Evolutionary conservation across 164 flowering plant genomes (phyloP).

Genomic region (Annona cherimola): DNA sequence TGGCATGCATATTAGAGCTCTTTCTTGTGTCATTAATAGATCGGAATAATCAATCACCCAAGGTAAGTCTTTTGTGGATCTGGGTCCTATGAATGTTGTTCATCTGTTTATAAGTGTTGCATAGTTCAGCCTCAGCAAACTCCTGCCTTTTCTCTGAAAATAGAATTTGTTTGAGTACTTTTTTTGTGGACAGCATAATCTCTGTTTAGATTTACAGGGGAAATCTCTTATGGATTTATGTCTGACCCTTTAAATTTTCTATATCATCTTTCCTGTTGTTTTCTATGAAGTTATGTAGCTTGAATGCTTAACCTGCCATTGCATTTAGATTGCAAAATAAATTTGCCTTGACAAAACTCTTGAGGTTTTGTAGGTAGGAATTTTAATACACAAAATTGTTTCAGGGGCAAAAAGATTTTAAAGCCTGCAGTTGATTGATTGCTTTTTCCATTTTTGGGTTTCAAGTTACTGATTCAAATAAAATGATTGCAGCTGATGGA

Average conservation of each 20-base stretch:
- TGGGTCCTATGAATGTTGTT: too few species aligned
- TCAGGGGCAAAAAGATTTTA: neutral
- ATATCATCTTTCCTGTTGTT: too few species aligned
- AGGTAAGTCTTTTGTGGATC: too few species aligned
- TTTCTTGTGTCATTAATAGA: too few species aligned
- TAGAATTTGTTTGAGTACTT: too few species aligned
- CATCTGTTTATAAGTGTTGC: too few species aligned
- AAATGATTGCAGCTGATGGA: constrained; percentile 76
- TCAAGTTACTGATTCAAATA: neutral
- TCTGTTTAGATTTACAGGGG: neutral
- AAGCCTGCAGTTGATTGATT: neutral
- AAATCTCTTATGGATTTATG: neutral
- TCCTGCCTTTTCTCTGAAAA: too few species aligned
- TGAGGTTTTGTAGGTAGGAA: too few species aligned
- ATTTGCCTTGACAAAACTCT: neutral
- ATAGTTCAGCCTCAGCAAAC: too few species aligned
- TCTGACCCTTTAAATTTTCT: too few species aligned
- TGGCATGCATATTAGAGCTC: too few species aligned
- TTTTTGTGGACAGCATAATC: neutral
- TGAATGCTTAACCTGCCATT: neutral
- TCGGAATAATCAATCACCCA: too few species aligned
- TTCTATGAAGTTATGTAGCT: neutral
- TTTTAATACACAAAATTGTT: neutral
- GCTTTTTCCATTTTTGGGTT: neutral
- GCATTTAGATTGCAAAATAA: neutral